Conservation (phyloP, 2,329 filamentous ascomycete genomes). For the Fusarium albidum region DNA sequence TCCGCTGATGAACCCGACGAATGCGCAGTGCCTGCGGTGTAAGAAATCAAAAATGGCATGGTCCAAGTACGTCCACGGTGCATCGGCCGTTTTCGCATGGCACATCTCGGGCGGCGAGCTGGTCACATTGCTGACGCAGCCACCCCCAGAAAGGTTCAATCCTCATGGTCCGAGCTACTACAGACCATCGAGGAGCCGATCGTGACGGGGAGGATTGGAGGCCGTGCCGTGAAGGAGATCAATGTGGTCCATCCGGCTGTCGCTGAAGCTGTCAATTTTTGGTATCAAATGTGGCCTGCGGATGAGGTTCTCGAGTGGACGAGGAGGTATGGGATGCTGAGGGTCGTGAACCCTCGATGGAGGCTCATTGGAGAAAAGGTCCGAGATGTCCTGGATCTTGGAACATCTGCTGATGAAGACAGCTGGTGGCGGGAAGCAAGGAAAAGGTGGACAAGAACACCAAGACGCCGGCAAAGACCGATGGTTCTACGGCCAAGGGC, state of each 20-base stretch:
- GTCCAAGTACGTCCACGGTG: conserved; percentile 5
- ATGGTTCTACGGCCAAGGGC: too few relatives aligned
- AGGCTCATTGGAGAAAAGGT: too few relatives aligned
- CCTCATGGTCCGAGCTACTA: neutral
- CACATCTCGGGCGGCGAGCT: neutral
- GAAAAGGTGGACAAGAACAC: too few relatives aligned
- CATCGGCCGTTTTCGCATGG: conserved; percentile 6
- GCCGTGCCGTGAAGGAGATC: conserved; percentile 10
- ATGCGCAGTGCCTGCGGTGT: neutral
- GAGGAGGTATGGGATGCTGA: too few relatives aligned
- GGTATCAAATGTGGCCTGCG: conserved; percentile 28
- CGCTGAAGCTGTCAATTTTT: conserved; percentile 1
- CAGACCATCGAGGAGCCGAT: conserved; percentile 18
- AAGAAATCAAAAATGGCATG: neutral
- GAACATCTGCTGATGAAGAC: too few relatives aligned
- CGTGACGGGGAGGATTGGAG: conserved; percentile 17
- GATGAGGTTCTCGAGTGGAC: conserved; percentile 16
- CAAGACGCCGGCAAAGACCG: too few relatives aligned
- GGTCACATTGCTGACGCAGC: conserved; percentile 3
- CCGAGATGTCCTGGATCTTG: too few relatives aligned
- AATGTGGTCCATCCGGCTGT: conserved; percentile 8
- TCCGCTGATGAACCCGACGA: neutral
- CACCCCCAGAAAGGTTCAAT: conserved; percentile 4
- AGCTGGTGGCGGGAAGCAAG: too few relatives aligned
- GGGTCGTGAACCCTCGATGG: too few relatives aligned